Conservation (phyloP, 345 rosid genomes). For the Reutealis trisperma region DNA sequence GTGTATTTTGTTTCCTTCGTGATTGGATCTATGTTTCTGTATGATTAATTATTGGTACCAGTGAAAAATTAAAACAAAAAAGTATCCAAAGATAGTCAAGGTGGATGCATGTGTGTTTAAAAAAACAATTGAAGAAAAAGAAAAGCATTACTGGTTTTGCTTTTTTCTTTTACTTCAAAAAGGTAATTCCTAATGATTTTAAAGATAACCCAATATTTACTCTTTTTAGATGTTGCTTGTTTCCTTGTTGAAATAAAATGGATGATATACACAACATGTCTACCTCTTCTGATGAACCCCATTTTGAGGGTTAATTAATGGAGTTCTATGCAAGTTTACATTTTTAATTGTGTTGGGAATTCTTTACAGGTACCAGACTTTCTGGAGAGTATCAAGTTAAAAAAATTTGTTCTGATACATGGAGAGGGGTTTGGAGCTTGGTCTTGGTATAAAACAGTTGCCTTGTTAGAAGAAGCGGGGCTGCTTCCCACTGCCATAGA, state of each 20-base stretch:
- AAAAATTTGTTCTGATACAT: conserved; percentile 67
- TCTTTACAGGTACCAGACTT: conserved; percentile 59
- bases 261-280: too few relatives aligned
- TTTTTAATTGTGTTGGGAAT: conserved; percentile 1
- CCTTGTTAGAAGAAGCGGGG: conserved; percentile 82
- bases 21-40: conserved; percentile 35
- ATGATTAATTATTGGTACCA: conserved; percentile 10
- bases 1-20: background rate
- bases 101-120: background rate
- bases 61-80: background rate
- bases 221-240: background rate
- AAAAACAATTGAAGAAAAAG: background rate
- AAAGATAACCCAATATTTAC: background rate
- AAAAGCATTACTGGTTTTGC: conserved; percentile 4
- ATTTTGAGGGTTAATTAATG: background rate
- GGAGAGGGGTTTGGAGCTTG: conserved; percentile 99
- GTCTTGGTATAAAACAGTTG: conserved; percentile 96
- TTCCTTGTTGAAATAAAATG: too few relatives aligned
- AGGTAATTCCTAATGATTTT: conserved; percentile 12
- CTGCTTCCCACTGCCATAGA: conserved; percentile 69
- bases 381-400: conserved; percentile 60
- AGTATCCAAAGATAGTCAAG: conserved; percentile 5
- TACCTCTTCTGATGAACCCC: too few relatives aligned
- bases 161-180: conserved; percentile 27
- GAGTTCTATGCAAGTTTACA: background rate